A percentile compares a stretch with the other conserved stretches of the same genome.
Evolutionary conservation across 1,284 basidiomycete species (phyloP).

Genomic region (Apiotrichum porosum): DNA sequence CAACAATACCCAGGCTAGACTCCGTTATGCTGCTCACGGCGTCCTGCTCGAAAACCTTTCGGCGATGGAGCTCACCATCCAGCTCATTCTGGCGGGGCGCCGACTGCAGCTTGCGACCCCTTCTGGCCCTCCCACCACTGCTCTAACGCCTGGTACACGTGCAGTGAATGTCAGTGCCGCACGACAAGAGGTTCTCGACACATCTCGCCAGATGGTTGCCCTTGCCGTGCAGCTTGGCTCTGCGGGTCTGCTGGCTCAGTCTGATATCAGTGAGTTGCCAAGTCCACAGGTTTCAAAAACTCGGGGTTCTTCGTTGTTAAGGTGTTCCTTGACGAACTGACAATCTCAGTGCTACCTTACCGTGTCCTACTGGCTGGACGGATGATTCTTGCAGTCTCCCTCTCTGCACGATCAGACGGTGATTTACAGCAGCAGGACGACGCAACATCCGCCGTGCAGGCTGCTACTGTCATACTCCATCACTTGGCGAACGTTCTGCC

Average conservation of each 20-base stretch:
- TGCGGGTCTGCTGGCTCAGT: not conserved
- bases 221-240: constrained; percentile 8
- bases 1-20: not conserved
- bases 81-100: constrained; percentile 1
- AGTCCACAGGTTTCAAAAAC: too few species aligned
- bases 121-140: too few species aligned
- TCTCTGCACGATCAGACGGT: constrained; percentile 9
- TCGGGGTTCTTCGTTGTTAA: too few species aligned
- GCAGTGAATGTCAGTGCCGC: not conserved
- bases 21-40: not conserved
- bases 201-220: constrained; percentile 4
- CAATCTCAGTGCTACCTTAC: constrained; percentile 8
- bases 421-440: constrained; percentile 2
- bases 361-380: constrained; percentile 12
- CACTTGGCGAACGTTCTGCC: constrained; percentile 11
- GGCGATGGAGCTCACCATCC: constrained; percentile 4
- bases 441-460: constrained; percentile 8
- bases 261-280: constrained; percentile 4
- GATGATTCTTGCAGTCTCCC: constrained; percentile 8
- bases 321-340: too few species aligned
- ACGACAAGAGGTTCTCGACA: not conserved
- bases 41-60: constrained; percentile 5
- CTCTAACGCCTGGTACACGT: too few species aligned
- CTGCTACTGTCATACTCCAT: constrained; percentile 7
- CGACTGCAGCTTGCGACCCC: constrained; percentile 7